Percentiles rank a stretch among this genome's conserved stretches.
Conservation (phyloP, 1,139 yeast species). For the Taphrina populina region DNA sequence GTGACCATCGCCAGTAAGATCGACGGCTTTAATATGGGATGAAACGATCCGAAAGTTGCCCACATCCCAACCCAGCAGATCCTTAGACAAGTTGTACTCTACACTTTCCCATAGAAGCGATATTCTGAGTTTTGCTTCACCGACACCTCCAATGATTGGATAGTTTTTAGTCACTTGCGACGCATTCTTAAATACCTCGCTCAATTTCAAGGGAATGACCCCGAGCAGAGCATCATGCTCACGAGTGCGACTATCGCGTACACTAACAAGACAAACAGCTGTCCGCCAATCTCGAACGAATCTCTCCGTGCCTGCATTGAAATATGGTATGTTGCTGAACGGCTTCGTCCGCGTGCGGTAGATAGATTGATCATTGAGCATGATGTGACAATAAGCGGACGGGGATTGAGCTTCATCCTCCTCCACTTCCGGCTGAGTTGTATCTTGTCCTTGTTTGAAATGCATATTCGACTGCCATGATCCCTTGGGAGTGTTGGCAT, state of each 20-base stretch:
- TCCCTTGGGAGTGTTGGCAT: constrained; percentile 17
- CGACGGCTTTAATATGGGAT: background rate
- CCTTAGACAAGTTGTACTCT: constrained; percentile 9
- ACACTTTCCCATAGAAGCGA: constrained; percentile 30
- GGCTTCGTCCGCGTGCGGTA: constrained; percentile 33
- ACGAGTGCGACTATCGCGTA: constrained; percentile 22
- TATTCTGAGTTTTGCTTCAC: constrained; percentile 21
- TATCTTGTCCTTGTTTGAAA: constrained; percentile 14
- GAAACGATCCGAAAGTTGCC: constrained; percentile 20
- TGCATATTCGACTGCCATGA: constrained; percentile 15
- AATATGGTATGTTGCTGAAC: constrained; percentile 30
- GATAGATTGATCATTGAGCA: constrained; percentile 16
- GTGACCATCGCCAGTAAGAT: constrained; percentile 2
- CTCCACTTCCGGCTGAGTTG: constrained; percentile 11
- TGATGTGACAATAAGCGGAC: constrained; percentile 29
- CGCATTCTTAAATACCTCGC: constrained; percentile 23
- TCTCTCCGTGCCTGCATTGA: constrained; percentile 31
- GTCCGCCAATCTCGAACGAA: constrained; percentile 32
- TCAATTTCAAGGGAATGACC: constrained; percentile 20
- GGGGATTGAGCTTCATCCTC: constrained; percentile 33
- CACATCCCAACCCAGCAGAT: constrained; percentile 30
- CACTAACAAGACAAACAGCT: constrained; percentile 21
- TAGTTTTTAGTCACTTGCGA: constrained; percentile 33
- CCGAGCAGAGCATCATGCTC: constrained; percentile 35
- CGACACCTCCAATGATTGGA: constrained; percentile 33